A percentile compares a stretch with the other conserved stretches of the same genome.
These are phyloP conservation scores for Pythium vanterpoolii DNA, from an alignment of 352 stramenopile genomes.

Conservation along the genomic window DNA sequence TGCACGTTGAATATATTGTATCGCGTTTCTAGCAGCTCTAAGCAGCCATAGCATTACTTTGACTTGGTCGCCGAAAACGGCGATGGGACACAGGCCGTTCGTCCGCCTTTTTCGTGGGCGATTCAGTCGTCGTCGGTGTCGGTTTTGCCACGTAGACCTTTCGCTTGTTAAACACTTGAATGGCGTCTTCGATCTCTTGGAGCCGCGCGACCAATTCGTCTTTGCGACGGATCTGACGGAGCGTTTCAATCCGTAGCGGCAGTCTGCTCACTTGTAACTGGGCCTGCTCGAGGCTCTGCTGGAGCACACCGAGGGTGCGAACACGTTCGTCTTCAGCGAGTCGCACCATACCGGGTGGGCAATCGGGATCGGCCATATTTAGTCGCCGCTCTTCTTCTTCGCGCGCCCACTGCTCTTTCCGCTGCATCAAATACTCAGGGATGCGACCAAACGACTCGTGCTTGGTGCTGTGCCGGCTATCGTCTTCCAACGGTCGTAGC, in stretches of 20 bases:
- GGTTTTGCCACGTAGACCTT: slow-evolving; percentile 84
- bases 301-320: slow-evolving; percentile 62
- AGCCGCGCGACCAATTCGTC: slow-evolving; percentile 79
- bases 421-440: slow-evolving; percentile 62
- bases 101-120: slow-evolving; percentile 9
- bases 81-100: not conserved
- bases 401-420: slow-evolving; percentile 76
- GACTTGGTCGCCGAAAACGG: slow-evolving; percentile 13
- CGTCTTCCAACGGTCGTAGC: slow-evolving; percentile 3
- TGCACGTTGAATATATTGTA: not conserved
- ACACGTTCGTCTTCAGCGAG: slow-evolving; percentile 82
- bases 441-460: slow-evolving; percentile 60
- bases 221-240: slow-evolving; percentile 76
- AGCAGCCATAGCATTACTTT: slow-evolving; percentile 12
- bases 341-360: slow-evolving; percentile 79
- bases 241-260: slow-evolving; percentile 83
- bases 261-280: slow-evolving; percentile 69
- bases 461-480: slow-evolving; percentile 12
- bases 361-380: slow-evolving; percentile 81
- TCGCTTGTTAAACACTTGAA: slow-evolving; percentile 79
- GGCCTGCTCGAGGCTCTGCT: slow-evolving; percentile 53
- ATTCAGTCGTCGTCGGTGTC: slow-evolving; percentile 8
- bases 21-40: not conserved
- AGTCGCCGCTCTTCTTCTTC: slow-evolving; percentile 76
- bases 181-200: slow-evolving; percentile 88